phyloP scores from a whole-genome alignment of 805 yeast species.

The Lipomyces sp. region DNA sequence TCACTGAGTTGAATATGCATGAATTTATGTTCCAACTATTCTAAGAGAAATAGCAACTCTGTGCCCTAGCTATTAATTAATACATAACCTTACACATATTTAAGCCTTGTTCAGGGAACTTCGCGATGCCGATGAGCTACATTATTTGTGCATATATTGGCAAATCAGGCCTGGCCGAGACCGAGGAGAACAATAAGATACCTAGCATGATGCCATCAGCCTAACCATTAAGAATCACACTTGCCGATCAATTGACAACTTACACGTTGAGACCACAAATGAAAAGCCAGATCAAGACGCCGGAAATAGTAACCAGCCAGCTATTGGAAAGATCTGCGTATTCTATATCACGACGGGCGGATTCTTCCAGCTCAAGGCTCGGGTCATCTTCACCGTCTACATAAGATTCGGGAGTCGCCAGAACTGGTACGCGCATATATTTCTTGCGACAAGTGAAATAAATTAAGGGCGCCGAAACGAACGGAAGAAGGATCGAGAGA shows the following conservation, averaged over 20 bases:
- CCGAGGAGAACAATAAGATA: conserved; percentile 55
- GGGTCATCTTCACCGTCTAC: conserved; percentile 23
- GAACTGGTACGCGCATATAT: conserved; percentile 58
- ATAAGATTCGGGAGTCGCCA: conserved; percentile 26
- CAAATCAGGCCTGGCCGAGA: conserved; percentile 47
- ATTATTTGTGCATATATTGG: neutral
- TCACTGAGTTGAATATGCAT: too few relatives aligned
- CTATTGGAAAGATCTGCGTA: conserved; percentile 55
- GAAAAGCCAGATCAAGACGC: conserved; percentile 68
- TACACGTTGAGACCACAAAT: conserved; percentile 74
- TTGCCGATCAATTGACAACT: conserved; percentile 1
- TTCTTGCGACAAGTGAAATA: conserved; percentile 74
- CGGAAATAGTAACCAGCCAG: conserved; percentile 59
- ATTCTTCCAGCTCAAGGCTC: conserved; percentile 17
- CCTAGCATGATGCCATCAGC: conserved; percentile 8
- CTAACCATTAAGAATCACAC: too few relatives aligned
- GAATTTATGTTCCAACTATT: too few relatives aligned
- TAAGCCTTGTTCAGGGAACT: too few relatives aligned
- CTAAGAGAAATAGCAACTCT: too few relatives aligned
- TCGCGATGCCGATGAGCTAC: too few relatives aligned
- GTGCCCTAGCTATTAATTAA: too few relatives aligned
- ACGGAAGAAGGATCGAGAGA: conserved; percentile 79
- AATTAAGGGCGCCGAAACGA: conserved; percentile 81
- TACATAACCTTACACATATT: too few relatives aligned
- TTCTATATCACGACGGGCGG: conserved; percentile 8